These are phyloP conservation scores for Cryphonectria parasitica DNA, from an alignment of 2,329 filamentous ascomycete species.

Conservation along the genomic window DNA sequence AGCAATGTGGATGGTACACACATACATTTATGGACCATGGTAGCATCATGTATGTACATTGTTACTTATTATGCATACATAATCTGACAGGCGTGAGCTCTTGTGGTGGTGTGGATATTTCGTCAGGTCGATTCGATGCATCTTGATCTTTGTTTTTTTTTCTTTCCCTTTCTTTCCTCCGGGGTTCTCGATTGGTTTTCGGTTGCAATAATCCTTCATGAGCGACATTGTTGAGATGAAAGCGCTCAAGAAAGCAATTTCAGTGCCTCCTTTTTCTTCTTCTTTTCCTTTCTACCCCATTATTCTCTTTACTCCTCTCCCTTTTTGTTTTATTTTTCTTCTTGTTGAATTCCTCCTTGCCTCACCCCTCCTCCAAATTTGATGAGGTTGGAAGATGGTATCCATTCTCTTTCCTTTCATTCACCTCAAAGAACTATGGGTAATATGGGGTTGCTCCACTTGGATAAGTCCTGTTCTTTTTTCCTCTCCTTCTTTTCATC, in stretches of 20 bases:
- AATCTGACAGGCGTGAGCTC: background rate
- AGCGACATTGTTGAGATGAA: background rate
- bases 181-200: background rate
- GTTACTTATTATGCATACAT: background rate
- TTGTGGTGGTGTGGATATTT: background rate
- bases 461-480: background rate
- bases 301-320: background rate
- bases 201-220: background rate
- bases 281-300: background rate
- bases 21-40: background rate
- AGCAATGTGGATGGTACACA: background rate
- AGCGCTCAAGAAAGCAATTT: background rate
- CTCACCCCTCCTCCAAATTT: background rate
- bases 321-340: too few species aligned
- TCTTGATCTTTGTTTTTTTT: background rate
- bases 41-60: background rate
- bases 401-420: background rate
- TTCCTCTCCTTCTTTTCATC: background rate
- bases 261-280: background rate
- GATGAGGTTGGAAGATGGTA: slow-evolving; percentile 4
- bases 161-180: too few species aligned
- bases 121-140: background rate
- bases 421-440: background rate
- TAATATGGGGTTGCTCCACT: background rate
- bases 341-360: background rate